Evolutionary conservation across 805 yeast species (phyloP), one percentile per base, ranked within the genome.

Genomic region (Yarrowia yakushimensis): DNA sequence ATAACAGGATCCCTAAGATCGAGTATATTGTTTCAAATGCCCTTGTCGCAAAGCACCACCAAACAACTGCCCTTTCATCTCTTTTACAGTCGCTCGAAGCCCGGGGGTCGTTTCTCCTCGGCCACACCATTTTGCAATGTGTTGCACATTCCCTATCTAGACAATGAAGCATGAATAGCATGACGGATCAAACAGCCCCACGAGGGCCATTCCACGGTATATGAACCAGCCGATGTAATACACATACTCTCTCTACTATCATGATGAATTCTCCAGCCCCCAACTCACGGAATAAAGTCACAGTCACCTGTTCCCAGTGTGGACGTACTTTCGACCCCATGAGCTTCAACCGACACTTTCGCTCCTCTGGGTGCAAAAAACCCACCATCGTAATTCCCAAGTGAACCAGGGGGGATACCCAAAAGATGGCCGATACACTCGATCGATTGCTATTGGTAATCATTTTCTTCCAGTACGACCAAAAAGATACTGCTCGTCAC

Each of bases 271-370:
- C 18, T 9, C 20, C 30, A n/a, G 5, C 22, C 10, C 33, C 31
- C 23, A 27, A 25, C 28, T 15, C 52, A 11, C 36, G 7, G 11
- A 45, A 45, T 10, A 45, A 45, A 27, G 36, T 45, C 27, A 30
- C 52, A 13, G 52, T 45, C 17, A 45, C 52, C 15, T 45, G 52
- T 30, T 45, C 52, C 7, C 23, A 45, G 36, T 45, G 52, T 30
- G 11, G 4, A 27, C 18, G 7, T 10, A 45, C 52, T 1, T 45
- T 45, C 15, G 36, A 28, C 27, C 36, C 36, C 6, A 25, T 45
- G 25, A 27, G 52, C 36, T 45, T 45, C 52, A 45, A 45, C 52
- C 36, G 36, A 6, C 52, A 45, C 17, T 45, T 45, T 15, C 52
- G 52, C 23, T 18, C 52, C 5, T 30, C 52, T 3, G 36, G 8